A percentile compares a stretch with the other conserved stretches of the same genome.
phyloP scores from a whole-genome alignment of 805 yeast genomes.

The Tetrapisispora taiwanensis region DNA sequence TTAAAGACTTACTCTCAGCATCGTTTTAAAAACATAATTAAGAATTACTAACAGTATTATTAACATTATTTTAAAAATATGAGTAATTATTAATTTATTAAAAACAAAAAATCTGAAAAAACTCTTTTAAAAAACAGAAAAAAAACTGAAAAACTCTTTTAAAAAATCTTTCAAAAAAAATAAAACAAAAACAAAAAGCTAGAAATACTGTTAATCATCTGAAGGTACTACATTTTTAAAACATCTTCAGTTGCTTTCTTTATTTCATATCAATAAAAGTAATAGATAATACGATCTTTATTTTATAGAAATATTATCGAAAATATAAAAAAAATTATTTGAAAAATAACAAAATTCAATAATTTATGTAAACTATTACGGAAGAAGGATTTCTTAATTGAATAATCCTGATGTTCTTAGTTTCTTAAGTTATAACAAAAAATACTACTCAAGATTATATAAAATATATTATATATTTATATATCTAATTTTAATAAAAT shows the following conservation, averaged over 20 bases:
- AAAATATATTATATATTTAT: not conserved
- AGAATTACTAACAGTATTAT: not conserved
- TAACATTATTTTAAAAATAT: not conserved
- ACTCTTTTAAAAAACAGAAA: not conserved
- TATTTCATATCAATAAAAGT: not conserved
- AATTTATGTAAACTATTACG: not conserved
- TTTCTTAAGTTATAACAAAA: not conserved
- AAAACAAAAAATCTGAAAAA: not conserved
- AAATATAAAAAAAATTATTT: not conserved
- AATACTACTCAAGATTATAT: not conserved
- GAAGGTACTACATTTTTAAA: not conserved
- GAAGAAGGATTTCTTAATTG: slow-evolving; percentile 7
- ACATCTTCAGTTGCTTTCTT: not conserved
- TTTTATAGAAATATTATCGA: not conserved
- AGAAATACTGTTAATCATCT: not conserved
- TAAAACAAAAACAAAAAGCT: not conserved
- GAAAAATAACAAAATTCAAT: not conserved
- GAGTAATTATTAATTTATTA: not conserved
- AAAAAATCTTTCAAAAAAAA: slow-evolving; percentile 2
- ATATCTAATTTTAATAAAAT: not conserved
- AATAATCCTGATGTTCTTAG: slow-evolving; percentile 3
- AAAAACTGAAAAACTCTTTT: not conserved
- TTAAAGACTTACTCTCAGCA: not conserved
- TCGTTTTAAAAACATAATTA: not conserved
- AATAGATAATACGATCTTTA: not conserved